Conservation (phyloP, 73 alveolate genomes). For the Breviolum minutum region DNA sequence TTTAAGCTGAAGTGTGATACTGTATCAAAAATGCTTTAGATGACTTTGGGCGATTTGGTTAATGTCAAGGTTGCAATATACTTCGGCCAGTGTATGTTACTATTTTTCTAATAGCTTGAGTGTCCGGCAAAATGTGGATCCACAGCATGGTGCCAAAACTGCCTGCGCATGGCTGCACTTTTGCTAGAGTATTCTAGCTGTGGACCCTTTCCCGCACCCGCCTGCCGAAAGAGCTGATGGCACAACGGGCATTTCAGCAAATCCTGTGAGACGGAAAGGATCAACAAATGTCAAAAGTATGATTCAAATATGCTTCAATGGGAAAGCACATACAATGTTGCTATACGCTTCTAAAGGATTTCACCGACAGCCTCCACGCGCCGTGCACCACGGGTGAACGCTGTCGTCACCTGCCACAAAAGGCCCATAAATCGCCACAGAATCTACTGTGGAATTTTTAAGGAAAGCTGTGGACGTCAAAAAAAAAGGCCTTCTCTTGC, state of each 20-base stretch:
- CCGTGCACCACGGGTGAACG: conserved; percentile 79
- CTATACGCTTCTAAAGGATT: not conserved
- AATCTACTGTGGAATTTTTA: not conserved
- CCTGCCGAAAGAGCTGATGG: conserved; percentile 93
- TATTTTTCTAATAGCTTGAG: not conserved
- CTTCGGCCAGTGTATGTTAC: too few species aligned
- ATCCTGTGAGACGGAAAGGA: not conserved
- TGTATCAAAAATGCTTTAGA: too few species aligned
- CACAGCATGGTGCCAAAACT: conserved; percentile 90
- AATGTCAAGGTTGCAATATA: not conserved
- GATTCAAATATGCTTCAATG: too few species aligned
- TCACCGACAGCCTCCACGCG: conserved; percentile 67
- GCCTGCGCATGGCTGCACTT: conserved; percentile 9
- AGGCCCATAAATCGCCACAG: not conserved
- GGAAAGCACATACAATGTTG: not conserved
- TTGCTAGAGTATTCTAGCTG: too few species aligned
- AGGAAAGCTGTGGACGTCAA: too few species aligned
- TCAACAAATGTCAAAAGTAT: too few species aligned
- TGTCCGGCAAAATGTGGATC: conserved; percentile 52
- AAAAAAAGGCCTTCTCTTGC: conserved; percentile 63
- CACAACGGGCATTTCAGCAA: conserved; percentile 92
- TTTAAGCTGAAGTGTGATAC: too few species aligned
- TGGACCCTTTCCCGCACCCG: not conserved
- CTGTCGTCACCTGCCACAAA: conserved; percentile 47
- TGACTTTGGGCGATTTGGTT: not conserved